Evolutionary conservation across 78 protist genomes (phyloP).

Genomic region (Anaeramoeba ignava): DNA sequence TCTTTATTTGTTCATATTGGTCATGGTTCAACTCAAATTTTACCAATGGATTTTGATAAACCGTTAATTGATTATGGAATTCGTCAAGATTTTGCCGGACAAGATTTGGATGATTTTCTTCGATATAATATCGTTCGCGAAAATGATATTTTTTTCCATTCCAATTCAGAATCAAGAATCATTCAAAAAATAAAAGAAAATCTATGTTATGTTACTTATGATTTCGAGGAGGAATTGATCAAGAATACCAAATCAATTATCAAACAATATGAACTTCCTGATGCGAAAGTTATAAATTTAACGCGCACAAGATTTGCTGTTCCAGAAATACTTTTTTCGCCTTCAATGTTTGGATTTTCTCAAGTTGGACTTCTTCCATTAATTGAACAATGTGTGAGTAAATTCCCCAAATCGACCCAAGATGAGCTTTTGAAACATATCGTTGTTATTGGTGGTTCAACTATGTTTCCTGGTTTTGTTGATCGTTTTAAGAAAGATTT

Average conservation of each 20-base stretch:
- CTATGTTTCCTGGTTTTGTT: background rate
- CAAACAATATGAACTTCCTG: background rate
- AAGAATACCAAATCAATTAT: background rate
- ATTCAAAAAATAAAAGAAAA: too few species aligned
- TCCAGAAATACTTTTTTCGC: background rate
- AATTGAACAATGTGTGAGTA: background rate
- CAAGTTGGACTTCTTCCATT: background rate
- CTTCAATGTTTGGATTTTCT: background rate
- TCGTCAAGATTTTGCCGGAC: background rate
- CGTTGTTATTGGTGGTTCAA: background rate
- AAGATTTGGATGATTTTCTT: background rate
- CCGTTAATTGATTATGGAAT: background rate
- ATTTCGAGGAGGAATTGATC: background rate
- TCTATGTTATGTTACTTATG: too few species aligned
- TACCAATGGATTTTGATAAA: background rate
- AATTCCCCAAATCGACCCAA: background rate
- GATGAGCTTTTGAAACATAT: background rate
- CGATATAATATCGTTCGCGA: background rate
- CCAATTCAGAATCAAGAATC: too few species aligned
- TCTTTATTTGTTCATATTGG: background rate
- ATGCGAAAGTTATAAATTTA: background rate
- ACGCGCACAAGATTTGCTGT: background rate
- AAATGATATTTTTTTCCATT: too few species aligned
- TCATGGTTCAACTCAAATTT: background rate
- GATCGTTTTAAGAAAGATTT: background rate